Evolutionary conservation across 2,329 filamentous ascomycete species (phyloP), one percentile per base, ranked within the genome.

Genomic region (Pestalotiopsis sp.): DNA sequence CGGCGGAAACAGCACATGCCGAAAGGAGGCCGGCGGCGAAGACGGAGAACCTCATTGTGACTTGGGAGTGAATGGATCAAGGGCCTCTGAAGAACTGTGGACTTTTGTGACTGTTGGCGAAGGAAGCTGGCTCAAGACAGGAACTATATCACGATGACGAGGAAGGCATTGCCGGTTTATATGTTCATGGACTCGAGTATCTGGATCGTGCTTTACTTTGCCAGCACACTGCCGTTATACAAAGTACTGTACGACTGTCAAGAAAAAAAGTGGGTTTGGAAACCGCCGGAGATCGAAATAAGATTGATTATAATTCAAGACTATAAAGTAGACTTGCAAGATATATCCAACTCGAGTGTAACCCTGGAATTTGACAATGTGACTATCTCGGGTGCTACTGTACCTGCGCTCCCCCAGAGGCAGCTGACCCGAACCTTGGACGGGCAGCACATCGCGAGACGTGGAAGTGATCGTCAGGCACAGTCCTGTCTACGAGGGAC

Each of bases 41-140:
- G 41, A 71, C 66, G 2, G 73, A 70, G 71, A 72, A 72, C 73
- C 68, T 75, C 75, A 77, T 77, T 56, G 38, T 69, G 57, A 31
- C 31, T 11, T 57, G 69, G 17, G 23, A 12, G 6, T 14, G 27
- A 20, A 52, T 52, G 14, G 57, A 56, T 23, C 20, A 61, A 5
- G 11, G 27, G 66, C 12, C 12, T n/a, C 56, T 9, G 68, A 17
- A 36, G 31, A 36, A 36, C 31, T 17, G 59, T 6, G 7, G 27
- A 3, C n/a, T 38, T 12, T 36, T 36, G 25, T 45, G 45, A 49
- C 14, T 23, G 11, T 64, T 38, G 38, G n/a, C 38, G 61, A 64
- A 2, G 2, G 27, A 52, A 25, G 63, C 63, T 66, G 63, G 4
- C n/a, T 39, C 63, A 36, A 27, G 63, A 56, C 7, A 17, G 12